Percentiles rank a stretch among this genome's conserved stretches.
These are phyloP conservation scores for Epichloe brachyelytri DNA, from an alignment of 2,329 filamentous ascomycete genomes.

Conservation along the genomic window DNA sequence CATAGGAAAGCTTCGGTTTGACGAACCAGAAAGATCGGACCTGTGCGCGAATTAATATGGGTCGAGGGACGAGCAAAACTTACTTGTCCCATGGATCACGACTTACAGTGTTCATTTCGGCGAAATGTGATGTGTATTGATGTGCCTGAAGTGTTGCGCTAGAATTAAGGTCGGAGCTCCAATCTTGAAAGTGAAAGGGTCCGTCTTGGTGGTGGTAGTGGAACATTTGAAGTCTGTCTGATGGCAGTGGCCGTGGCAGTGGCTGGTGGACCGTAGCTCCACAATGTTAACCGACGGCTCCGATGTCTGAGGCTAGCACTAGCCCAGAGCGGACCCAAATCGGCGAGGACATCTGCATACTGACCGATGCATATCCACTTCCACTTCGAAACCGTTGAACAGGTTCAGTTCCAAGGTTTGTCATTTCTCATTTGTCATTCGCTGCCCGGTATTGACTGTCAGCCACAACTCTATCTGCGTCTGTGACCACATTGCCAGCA, in stretches of 20 bases:
- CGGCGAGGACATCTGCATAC: background rate
- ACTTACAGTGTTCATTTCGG: constrained; percentile 43
- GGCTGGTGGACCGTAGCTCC: background rate
- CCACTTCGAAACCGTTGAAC: background rate
- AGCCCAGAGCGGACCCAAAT: too few relatives aligned
- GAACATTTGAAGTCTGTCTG: background rate
- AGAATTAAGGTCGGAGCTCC: background rate
- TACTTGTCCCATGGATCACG: background rate
- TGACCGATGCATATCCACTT: background rate
- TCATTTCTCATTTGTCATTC: background rate
- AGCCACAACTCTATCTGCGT: background rate
- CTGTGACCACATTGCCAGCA: background rate
- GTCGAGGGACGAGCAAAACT: background rate
- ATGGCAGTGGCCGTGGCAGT: background rate
- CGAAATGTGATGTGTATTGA: background rate
- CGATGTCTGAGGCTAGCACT: too few relatives aligned
- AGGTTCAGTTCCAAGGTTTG: background rate
- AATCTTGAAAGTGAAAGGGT: background rate
- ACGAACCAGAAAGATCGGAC: constrained; percentile 54
- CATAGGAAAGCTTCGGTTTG: background rate
- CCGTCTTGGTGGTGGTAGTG: background rate
- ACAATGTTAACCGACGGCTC: too few relatives aligned
- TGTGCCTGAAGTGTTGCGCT: background rate
- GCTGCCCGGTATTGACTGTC: background rate
- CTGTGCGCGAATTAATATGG: constrained; percentile 21